phyloP scores from a whole-genome alignment of 257 asterid genomes.

The Henckelia pumila region DNA sequence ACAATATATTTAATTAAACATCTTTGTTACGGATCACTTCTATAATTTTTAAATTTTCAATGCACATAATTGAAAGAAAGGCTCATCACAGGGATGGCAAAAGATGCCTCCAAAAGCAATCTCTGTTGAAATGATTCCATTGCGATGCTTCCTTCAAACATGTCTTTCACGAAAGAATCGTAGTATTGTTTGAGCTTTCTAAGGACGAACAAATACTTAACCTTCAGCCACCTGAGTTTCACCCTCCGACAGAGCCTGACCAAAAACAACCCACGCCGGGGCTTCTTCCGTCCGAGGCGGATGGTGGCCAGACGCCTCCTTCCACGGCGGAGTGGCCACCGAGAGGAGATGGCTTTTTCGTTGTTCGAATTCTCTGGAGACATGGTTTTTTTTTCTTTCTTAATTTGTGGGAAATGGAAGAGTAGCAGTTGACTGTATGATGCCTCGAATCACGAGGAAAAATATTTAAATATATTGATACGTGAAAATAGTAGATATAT shows the following conservation, averaged over 20 bases:
- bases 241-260: conserved; percentile 44
- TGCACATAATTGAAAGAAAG: conserved; percentile 43
- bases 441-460: background rate
- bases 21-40: too few species aligned
- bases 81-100: conserved; percentile 76
- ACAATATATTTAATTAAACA: too few species aligned
- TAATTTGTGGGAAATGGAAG: background rate
- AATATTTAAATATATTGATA: too few species aligned
- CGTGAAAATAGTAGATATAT: too few species aligned
- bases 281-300: conserved; percentile 55
- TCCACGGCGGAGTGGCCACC: conserved; percentile 45
- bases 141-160: conserved; percentile 42
- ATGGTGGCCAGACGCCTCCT: conserved; percentile 45
- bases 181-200: conserved; percentile 51
- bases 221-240: conserved; percentile 41
- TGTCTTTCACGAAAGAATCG: conserved; percentile 35
- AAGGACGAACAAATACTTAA: conserved; percentile 39
- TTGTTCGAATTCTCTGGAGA: conserved; percentile 29
- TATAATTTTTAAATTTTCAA: too few species aligned
- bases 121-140: conserved; percentile 58
- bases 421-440: conserved; percentile 21
- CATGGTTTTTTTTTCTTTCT: conserved; percentile 24
- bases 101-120: conserved; percentile 58
- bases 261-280: conserved; percentile 45
- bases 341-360: conserved; percentile 22